Evolutionary conservation across 805 yeast species (phyloP).

Genomic region (Nakazawaea ambrosiae): DNA sequence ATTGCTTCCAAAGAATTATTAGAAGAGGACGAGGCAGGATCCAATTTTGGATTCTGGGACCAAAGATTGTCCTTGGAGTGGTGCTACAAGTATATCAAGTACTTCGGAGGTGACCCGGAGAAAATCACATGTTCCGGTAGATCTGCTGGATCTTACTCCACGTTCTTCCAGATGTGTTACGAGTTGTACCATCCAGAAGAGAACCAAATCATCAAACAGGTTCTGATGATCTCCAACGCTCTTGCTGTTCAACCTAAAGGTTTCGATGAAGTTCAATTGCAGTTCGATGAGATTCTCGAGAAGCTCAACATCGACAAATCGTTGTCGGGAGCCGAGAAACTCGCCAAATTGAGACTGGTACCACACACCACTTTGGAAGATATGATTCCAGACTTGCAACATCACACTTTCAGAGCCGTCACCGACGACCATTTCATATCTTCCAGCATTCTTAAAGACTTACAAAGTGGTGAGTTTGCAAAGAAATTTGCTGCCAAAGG

Average conservation of each 20-base stretch:
- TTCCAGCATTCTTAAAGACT: constrained; percentile 23
- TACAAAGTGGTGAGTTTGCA: constrained; percentile 24
- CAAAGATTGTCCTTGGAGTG: constrained; percentile 40
- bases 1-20: constrained; percentile 29
- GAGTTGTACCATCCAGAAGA: constrained; percentile 34
- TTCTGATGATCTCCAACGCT: constrained; percentile 28
- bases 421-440: constrained; percentile 32
- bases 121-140: constrained; percentile 38
- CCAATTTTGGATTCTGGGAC: constrained; percentile 39
- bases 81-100: constrained; percentile 33
- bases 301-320: constrained; percentile 17
- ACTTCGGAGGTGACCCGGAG: constrained; percentile 41
- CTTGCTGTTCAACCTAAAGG: constrained; percentile 33
- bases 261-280: constrained; percentile 26
- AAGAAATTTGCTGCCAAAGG: constrained; percentile 17
- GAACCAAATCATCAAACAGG: constrained; percentile 32
- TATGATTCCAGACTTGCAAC: constrained; percentile 19
- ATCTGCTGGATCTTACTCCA: constrained; percentile 40
- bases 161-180: constrained; percentile 34
- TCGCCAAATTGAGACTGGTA: constrained; percentile 12
- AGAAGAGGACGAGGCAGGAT: constrained; percentile 19
- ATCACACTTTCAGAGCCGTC: constrained; percentile 33
- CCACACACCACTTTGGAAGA: constrained; percentile 16
- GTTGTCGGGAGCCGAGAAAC: constrained; percentile 15
- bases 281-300: constrained; percentile 28